A percentile compares a stretch with the other conserved stretches of the same genome.
Conservation (phyloP, 139 green algal genomes). For the Desmodesmus armatus region DNA sequence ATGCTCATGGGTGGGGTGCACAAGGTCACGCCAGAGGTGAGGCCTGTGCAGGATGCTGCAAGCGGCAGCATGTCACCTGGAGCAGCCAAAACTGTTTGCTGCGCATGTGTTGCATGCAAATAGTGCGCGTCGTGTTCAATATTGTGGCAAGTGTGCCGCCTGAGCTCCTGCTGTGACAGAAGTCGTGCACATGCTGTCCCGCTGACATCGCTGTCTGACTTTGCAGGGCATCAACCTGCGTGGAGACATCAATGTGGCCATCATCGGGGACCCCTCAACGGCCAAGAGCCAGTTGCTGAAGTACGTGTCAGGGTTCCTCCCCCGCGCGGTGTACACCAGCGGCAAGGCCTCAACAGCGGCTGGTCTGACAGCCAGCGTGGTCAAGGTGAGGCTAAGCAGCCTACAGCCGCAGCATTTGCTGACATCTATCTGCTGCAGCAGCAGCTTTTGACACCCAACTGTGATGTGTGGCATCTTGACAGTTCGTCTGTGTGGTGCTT, state of each 20-base stretch:
- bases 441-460: no score
- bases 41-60: not conserved
- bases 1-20: slow-evolving; percentile 95
- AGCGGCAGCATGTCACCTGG: not conserved
- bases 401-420: not conserved
- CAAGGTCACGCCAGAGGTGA: slow-evolving; percentile 86
- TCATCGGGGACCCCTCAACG: slow-evolving; percentile 96
- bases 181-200: not conserved
- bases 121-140: not conserved
- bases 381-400: slow-evolving; percentile 74
- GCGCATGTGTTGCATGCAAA: not conserved
- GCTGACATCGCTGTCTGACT: not conserved
- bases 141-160: no score
- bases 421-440: not conserved
- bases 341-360: slow-evolving; percentile 97
- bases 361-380: slow-evolving; percentile 96
- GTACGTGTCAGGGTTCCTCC: slow-evolving; percentile 91
- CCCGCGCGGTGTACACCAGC: slow-evolving; percentile 95
- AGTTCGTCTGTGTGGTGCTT: no score
- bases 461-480: no score
- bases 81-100: not conserved
- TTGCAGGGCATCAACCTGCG: slow-evolving; percentile 92
- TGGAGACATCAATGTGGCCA: slow-evolving; percentile 99
- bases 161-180: not conserved
- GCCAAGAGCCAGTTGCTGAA: slow-evolving; percentile 96